phyloP scores from a whole-genome alignment of 225 moss, liverwort and hornwort species.

The Polytrichum formosum region DNA sequence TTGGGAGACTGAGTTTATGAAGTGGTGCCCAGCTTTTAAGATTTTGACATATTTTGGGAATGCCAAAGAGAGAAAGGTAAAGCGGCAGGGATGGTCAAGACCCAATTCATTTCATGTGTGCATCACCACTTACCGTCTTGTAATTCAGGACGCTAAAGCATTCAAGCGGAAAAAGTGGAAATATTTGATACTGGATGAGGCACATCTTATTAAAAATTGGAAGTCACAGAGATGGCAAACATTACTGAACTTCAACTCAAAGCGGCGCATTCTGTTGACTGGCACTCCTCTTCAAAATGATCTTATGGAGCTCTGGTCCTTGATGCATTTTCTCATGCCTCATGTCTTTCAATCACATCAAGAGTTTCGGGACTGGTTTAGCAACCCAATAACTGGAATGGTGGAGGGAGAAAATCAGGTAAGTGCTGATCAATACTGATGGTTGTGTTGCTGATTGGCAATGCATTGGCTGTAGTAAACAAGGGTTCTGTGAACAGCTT shows the following conservation, averaged over 20 bases:
- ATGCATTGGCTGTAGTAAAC: no score
- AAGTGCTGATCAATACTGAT: neutral
- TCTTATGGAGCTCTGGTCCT: constrained; percentile 98
- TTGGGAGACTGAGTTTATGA: constrained; percentile 99
- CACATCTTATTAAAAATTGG: constrained; percentile 99
- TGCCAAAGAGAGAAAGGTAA: constrained; percentile 86
- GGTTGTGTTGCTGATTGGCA: no score
- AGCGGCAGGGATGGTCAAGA: constrained; percentile 97
- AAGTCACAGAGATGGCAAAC: constrained; percentile 99
- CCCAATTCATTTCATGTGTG: constrained; percentile 94
- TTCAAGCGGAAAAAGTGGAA: constrained; percentile 99
- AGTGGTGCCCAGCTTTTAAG: constrained; percentile 99
- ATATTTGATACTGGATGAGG: constrained; percentile 94
- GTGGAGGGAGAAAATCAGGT: constrained; percentile 95
- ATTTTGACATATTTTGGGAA: constrained; percentile 97
- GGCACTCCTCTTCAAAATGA: constrained; percentile 98
- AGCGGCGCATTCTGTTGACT: constrained; percentile 88
- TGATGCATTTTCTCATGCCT: constrained; percentile 99
- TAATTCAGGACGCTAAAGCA: constrained; percentile 98
- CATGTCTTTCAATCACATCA: constrained; percentile 98
- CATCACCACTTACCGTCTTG: constrained; percentile 93
- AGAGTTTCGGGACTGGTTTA: constrained; percentile 99
- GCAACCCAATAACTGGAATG: constrained; percentile 98
- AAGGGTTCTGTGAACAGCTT: no score
- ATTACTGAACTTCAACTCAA: constrained; percentile 93